Evolutionary conservation across 352 stramenopile genomes (phyloP).

Genomic region (Plasmopara viticola): DNA sequence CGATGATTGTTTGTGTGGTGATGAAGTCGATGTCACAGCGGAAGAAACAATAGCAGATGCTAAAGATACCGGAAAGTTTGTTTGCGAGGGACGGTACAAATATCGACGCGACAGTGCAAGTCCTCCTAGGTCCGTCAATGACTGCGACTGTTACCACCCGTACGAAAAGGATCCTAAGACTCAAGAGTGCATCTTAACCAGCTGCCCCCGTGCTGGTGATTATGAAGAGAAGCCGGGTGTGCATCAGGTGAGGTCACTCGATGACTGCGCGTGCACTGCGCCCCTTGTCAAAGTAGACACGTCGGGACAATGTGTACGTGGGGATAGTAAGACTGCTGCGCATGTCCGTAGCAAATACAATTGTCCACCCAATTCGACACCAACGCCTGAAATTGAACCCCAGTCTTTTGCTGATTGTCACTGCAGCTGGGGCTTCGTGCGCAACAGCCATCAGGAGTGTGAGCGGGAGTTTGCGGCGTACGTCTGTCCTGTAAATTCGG

Average conservation of each 20-base stretch:
- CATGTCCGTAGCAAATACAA: slow-evolving; percentile 15
- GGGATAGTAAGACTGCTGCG: slow-evolving; percentile 1
- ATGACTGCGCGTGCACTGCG: slow-evolving; percentile 55
- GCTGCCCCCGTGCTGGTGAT: slow-evolving; percentile 69
- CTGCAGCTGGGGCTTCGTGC: slow-evolving; percentile 70
- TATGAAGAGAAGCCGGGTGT: slow-evolving; percentile 49
- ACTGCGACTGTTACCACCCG: slow-evolving; percentile 68
- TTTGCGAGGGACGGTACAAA: slow-evolving; percentile 56
- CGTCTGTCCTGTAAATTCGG: slow-evolving; percentile 56
- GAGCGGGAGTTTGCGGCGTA: slow-evolving; percentile 48
- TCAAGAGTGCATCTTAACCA: slow-evolving; percentile 41
- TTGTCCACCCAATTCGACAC: slow-evolving; percentile 34
- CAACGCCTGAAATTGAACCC: slow-evolving; percentile 22
- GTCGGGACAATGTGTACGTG: slow-evolving; percentile 55
- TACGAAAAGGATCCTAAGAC: slow-evolving; percentile 65
- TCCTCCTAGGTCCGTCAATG: slow-evolving; percentile 36
- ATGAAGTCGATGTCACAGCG: slow-evolving; percentile 28
- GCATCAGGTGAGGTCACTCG: slow-evolving; percentile 44
- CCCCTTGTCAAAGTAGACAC: slow-evolving; percentile 68
- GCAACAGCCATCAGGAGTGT: slow-evolving; percentile 35
- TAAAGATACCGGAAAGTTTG: slow-evolving; percentile 34
- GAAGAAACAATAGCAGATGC: slow-evolving; percentile 23
- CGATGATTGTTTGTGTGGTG: slow-evolving; percentile 63
- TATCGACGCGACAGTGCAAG: slow-evolving; percentile 23
- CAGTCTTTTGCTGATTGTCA: slow-evolving; percentile 64